phyloP scores from a whole-genome alignment of 139 green algal species.

The Medakamo hakoo region DNA sequence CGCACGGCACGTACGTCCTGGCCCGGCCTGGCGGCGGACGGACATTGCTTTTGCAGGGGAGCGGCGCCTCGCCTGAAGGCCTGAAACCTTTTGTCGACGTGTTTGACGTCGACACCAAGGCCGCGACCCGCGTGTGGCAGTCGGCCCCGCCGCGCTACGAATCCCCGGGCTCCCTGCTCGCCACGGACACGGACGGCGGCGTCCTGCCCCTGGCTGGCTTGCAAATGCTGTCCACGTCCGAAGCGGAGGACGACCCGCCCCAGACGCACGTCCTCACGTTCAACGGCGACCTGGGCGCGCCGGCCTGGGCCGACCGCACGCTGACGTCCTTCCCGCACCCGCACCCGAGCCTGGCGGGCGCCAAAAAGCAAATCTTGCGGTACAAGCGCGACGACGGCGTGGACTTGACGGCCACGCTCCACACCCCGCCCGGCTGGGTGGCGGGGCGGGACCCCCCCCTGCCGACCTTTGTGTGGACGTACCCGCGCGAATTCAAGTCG shows the following conservation, averaged over 20 bases:
- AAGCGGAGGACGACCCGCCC: slow-evolving; percentile 8
- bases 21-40: slow-evolving; percentile 28
- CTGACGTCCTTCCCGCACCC: not conserved
- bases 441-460: slow-evolving; percentile 56
- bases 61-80: slow-evolving; percentile 65
- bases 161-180: slow-evolving; percentile 25
- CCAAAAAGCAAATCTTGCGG: slow-evolving; percentile 40
- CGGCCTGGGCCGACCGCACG: not conserved
- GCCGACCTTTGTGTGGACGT: slow-evolving; percentile 87
- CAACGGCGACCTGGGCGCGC: not conserved
- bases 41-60: slow-evolving; percentile 64
- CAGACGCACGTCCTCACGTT: not conserved
- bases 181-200: slow-evolving; percentile 5
- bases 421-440: slow-evolving; percentile 76
- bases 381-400: slow-evolving; percentile 87
- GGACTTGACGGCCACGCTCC: slow-evolving; percentile 86
- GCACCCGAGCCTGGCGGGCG: not conserved
- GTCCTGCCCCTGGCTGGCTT: not conserved
- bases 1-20: slow-evolving; percentile 62
- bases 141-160: slow-evolving; percentile 56
- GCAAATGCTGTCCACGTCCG: slow-evolving; percentile 7
- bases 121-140: slow-evolving; percentile 71
- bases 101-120: slow-evolving; percentile 38
- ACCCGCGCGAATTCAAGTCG: slow-evolving; percentile 78
- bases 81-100: slow-evolving; percentile 86